Base-by-base conservation (phyloP, 2,329 filamentous ascomycete species). In the Tolypocladium endophyticum region DNA sequence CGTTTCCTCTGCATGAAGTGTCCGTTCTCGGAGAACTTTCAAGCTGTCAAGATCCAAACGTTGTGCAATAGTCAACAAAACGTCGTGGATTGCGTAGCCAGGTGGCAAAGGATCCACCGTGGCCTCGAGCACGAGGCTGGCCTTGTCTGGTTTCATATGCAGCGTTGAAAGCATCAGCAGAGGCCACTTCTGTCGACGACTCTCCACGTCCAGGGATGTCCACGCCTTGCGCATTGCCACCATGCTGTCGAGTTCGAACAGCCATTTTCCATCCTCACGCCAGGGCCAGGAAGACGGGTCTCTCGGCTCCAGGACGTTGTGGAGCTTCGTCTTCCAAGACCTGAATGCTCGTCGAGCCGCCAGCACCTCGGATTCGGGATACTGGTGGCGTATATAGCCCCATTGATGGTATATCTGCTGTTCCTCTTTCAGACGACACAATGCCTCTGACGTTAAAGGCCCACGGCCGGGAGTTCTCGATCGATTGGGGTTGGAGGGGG, bases 81-180 rank as follows among this genome's bases (percentile, higher is more conserved):
- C 67, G 58, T 78, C 76, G 5, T 71, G 66, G 11, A 74, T 69
- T 11, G 73, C 72, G 58, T 76, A 78, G 1, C 71, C 71, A 0
- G 72, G 73, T 1, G 72, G 68, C 14, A 67, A 58, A 6, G 72
- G 71, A 41, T 75, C 67, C 58, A 75, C 60, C 0, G 74, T 78
- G 4, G 74, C 74, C 23, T 70, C 64, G 2, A 79, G 68, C 9
- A 79, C 68, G 58, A 63, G 63, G 14, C 55, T 56, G 2, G 69
- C 69, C 58, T 70, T 72, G 12, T 68, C 66, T 1, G 74, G 74
- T n/a, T 62, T 65, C 9, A 60, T 62, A 47, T 68, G 64, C 41
- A 78, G 59, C 1, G 73, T 70, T 1, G 72, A 73, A 7, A 77
- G 61, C 69, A 78, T 74, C 23, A 70, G 56, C 6, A 60, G 56